Evolutionary conservation across 2,329 filamentous ascomycete species (phyloP).

Genomic region (Ascochyta pisi): DNA sequence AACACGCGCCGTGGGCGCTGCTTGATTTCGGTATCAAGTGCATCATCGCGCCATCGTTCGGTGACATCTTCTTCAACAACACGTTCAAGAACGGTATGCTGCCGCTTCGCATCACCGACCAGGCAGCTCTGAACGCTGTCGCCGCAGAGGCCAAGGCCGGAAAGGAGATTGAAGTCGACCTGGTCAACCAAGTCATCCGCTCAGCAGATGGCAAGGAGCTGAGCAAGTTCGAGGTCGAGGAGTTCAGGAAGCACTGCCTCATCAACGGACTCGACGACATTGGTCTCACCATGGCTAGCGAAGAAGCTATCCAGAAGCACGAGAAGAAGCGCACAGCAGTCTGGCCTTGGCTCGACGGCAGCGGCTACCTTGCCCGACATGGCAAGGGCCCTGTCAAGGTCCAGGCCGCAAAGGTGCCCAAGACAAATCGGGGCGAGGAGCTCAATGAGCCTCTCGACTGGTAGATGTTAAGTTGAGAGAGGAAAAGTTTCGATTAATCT

Average conservation of each 20-base stretch:
- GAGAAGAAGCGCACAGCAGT: conserved; percentile 77
- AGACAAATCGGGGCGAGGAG: conserved; percentile 85
- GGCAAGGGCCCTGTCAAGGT: conserved; percentile 66
- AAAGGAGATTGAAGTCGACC: conserved; percentile 85
- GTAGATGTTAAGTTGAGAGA: conserved; percentile 55
- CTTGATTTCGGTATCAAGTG: conserved; percentile 96
- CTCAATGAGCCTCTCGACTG: conserved; percentile 88
- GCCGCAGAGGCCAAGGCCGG: conserved; percentile 79
- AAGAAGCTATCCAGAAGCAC: conserved; percentile 84
- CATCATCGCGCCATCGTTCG: conserved; percentile 86
- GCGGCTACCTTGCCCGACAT: conserved; percentile 73
- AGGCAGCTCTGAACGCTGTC: conserved; percentile 71
- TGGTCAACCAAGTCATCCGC: conserved; percentile 83
- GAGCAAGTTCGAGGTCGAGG: conserved; percentile 83
- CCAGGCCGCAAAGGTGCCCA: conserved; percentile 74
- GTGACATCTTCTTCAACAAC: conserved; percentile 99
- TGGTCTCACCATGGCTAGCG: conserved; percentile 89
- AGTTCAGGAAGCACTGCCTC: conserved; percentile 93
- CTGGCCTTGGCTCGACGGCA: conserved; percentile 92
- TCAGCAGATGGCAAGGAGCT: conserved; percentile 76
- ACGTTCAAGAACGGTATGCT: conserved; percentile 99
- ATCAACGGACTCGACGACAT: conserved; percentile 96
- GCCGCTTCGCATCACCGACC: conserved; percentile 76
- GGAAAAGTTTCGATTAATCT: neutral
- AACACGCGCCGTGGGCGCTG: conserved; percentile 96